Evolutionary conservation across 495 filamentous ascomycete genomes (phyloP).

Genomic region (Aspergillus nanangensis): DNA sequence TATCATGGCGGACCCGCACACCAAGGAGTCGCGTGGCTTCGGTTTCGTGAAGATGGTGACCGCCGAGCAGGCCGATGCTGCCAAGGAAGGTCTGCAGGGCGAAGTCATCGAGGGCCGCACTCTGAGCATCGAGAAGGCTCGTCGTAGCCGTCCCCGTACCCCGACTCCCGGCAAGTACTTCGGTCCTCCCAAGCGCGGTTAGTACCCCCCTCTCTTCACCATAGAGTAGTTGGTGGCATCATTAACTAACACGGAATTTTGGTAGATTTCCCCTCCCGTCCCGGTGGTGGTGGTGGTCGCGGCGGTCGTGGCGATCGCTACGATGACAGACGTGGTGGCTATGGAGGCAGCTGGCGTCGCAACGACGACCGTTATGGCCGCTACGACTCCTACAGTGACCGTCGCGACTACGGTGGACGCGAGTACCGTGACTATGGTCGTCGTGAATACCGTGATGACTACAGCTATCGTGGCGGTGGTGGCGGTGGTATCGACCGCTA

Average conservation of each 20-base stretch:
- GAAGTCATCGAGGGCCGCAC: conserved; percentile 94
- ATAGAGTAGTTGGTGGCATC: conserved; percentile 6
- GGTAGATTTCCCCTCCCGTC: conserved; percentile 58
- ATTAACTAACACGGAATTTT: no score
- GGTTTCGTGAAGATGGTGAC: conserved; percentile 99
- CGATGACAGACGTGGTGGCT: conserved; percentile 57
- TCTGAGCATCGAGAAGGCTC: conserved; percentile 97
- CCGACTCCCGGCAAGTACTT: conserved; percentile 99
- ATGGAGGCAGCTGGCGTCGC: conserved; percentile 46
- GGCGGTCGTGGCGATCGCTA: conserved; percentile 38
- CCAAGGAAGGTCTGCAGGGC: conserved; percentile 93
- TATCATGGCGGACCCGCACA: conserved; percentile 98
- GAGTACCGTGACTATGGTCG: conserved; percentile 50
- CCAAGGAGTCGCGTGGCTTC: conserved; percentile 96
- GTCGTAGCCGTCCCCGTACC: conserved; percentile 87
- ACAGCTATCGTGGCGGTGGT: conserved; percentile 48
- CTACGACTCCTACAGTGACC: conserved; percentile 56
- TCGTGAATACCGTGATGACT: conserved; percentile 39
- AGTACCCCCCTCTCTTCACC: conserved; percentile 22
- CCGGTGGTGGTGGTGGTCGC: conserved; percentile 45
- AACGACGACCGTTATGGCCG: conserved; percentile 45
- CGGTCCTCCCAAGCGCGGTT: conserved; percentile 96
- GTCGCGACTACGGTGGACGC: conserved; percentile 48
- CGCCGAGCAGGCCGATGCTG: conserved; percentile 88
- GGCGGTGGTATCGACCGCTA: conserved; percentile 60